Base-by-base conservation (phyloP, 2,329 filamentous ascomycete species). In the Microdochium nivale region DNA sequence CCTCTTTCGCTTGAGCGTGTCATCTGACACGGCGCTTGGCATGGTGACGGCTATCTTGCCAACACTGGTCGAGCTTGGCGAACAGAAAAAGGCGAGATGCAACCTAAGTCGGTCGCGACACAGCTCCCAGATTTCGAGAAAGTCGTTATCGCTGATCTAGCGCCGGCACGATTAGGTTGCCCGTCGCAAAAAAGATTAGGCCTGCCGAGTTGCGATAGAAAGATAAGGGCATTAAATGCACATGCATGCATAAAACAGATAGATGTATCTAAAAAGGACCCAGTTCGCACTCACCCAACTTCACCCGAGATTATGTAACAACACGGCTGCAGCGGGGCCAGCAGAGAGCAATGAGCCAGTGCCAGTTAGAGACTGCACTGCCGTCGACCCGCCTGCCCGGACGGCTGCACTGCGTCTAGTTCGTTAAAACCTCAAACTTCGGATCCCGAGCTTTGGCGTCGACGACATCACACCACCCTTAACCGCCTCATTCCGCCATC, bases 1-100 rank as follows among this genome's bases (percentile, higher is more conserved):
- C 51, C 76, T 70, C 63, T 83, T 83, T 64, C 79, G 74, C 68
- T 83, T 83, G 24, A 68, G 59, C 58, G 68, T 61, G 48, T 69
- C 67, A 21, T 57, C 56, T 8, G 54, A 51, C 7, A 58, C 33
- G 10, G 54, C 55, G 21, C 59, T 55, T 4, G 65, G 58, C 68
- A 70, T 70, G 43, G 49, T 50, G 35, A 53, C 37, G 3, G 52
- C 30, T 44, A 9, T 25, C 44, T 48, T 23, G 14, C 11, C 7
- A 14, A 14, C 7, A 19, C 16, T 40, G 32, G 32, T 7, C 16
- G 35, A 40, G 13, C 14, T 40, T 40, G 43, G 3, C 7, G n/a
- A 25, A 23, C 43, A 25, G 8, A 23, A 25, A 27, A n/a, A 24
- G 16, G 35, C 14, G 5, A 19, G 14, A 23, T 19, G 3, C n/a